Evolutionary conservation across 139 green algal species (phyloP), one percentile per base, ranked within the genome.

Genomic region (Nannochloris sp.): DNA sequence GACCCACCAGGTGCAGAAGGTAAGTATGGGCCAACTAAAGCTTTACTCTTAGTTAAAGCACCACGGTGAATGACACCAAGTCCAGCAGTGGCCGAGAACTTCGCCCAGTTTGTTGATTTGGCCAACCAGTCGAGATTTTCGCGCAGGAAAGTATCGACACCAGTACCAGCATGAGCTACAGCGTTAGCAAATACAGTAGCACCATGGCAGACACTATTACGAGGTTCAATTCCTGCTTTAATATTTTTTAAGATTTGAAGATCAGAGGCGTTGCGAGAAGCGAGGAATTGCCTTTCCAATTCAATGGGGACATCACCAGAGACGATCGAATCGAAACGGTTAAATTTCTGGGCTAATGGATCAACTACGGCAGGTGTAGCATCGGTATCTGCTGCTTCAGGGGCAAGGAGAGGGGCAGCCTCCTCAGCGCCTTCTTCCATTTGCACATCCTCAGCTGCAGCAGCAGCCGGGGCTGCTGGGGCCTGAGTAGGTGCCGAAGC

Each of bases 101-200:
- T 98, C 61, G 92, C 89, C 94, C 94, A 99, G 86, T 99, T 99
- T 64, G 94, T 99, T 12, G 94, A 90, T 37, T 86, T 82, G 19
- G 72, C 81, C 61, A 99, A 83, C 93, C 93, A 99, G 42, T 99
- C 93, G 58, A 97, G 73, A 79, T 96, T 97, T 30, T 96, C 87
- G 2, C 93, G 77, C 68, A 99, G 74, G 74, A 99, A 99, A 2
- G 89, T 87, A 72, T 99, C 94, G 23, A 96, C 83, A 0, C 87
- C 95, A 25, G 94, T 99, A 38, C 94, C 94, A 6, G 74, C 73
- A 66, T 98, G 90, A 86, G 96, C 96, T 32, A 95, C 71, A n/a
- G 94, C 89, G 72, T 99, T 99, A 48, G 92, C 80, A 36, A 95
- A 83, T 60, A 99, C 90, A 47, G 87, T 89, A 36, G 93, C 94